Evolutionary conservation across 192 early-diverging fungal species (phyloP), one percentile per base, ranked within the genome.

Genomic region (Coemansia sp.): DNA sequence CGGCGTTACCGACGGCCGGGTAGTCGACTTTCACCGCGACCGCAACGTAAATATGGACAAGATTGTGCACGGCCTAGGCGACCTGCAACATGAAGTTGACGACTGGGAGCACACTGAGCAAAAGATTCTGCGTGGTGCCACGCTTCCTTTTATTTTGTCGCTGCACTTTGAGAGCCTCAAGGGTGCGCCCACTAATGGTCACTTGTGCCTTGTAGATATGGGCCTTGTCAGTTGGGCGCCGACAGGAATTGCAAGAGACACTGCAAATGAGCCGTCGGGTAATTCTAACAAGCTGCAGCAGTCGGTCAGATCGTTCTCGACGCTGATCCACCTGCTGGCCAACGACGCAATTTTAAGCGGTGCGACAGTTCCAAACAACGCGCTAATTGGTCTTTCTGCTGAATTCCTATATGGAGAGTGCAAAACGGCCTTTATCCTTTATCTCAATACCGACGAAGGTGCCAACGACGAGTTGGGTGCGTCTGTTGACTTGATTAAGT

Each of bases 51-150:
- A 33, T 25, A 13, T 47, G 0, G 69, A 71, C 23, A 50, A 52
- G 48, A 38, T 79, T 10, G 9, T 8, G 4, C 37, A 69, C 33
- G 76, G 76, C 7, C 70, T 79, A 19, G 53, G 54, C 12, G 70
- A 46, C 34, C 60, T 79, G 52, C 76, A 79, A 48, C 76, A 73
- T 56, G 69, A 73, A 25, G 70, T 79, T 4, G 76, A 79, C 17
- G 76, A 79, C 66, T 79, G 76, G 76, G 70, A 65, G 46, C 25
- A 55, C 30, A 48, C 59, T 0, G 70, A 69, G 53, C 52, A 67
- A 14, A 68, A 69, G 53, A 69, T 79, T 19, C 34, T 69, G 53
- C 61, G 57, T 8, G 76, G 76, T 24, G 52, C 76, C 22, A 69
- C 76, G 18, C 56, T 79, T 34, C 76, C 76, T 4, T 79, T 69